phyloP scores from a whole-genome alignment of 1,139 yeast genomes.

The Ogataea hybrid region DNA sequence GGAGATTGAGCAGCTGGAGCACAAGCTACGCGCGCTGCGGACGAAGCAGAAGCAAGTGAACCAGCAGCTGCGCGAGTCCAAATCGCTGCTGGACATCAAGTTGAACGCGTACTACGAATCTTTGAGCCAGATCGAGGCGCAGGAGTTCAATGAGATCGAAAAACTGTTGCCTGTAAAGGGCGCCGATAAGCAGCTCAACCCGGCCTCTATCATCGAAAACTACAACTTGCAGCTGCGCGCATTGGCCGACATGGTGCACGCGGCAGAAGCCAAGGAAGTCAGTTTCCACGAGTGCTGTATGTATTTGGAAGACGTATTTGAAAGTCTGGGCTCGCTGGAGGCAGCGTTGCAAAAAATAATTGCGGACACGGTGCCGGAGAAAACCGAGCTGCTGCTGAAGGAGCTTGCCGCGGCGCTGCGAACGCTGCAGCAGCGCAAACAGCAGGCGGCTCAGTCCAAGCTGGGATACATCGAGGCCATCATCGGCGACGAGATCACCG shows the following conservation, averaged over 20 bases:
- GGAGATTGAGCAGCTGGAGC: constrained; percentile 45
- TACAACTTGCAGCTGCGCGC: constrained; percentile 31
- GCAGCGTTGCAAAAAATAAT: constrained; percentile 22
- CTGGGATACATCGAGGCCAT: constrained; percentile 23
- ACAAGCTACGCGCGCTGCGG: constrained; percentile 36
- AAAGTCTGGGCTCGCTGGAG: constrained; percentile 28
- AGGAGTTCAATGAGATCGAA: constrained; percentile 20
- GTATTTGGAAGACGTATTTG: constrained; percentile 41
- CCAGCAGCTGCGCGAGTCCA: constrained; percentile 47
- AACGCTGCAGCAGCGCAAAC: constrained; percentile 17
- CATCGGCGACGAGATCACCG: constrained; percentile 19
- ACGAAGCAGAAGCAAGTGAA: constrained; percentile 39
- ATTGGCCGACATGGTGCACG: constrained; percentile 26
- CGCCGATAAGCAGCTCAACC: constrained; percentile 13
- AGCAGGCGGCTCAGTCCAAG: constrained; percentile 16
- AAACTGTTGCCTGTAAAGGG: constrained; percentile 14
- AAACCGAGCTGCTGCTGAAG: constrained; percentile 22
- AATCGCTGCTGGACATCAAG: constrained; percentile 32
- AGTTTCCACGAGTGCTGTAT: constrained; percentile 29
- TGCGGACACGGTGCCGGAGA: constrained; percentile 13
- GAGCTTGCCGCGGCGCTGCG: constrained; percentile 19
- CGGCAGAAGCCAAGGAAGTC: constrained; percentile 21
- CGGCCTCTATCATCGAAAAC: constrained; percentile 27
- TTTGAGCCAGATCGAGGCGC: constrained; percentile 16
- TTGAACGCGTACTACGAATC: constrained; percentile 26